These are phyloP conservation scores for Teratosphaeriaceae sp. DNA, from an alignment of 2,329 filamentous ascomycete species.

Conservation along the genomic window DNA sequence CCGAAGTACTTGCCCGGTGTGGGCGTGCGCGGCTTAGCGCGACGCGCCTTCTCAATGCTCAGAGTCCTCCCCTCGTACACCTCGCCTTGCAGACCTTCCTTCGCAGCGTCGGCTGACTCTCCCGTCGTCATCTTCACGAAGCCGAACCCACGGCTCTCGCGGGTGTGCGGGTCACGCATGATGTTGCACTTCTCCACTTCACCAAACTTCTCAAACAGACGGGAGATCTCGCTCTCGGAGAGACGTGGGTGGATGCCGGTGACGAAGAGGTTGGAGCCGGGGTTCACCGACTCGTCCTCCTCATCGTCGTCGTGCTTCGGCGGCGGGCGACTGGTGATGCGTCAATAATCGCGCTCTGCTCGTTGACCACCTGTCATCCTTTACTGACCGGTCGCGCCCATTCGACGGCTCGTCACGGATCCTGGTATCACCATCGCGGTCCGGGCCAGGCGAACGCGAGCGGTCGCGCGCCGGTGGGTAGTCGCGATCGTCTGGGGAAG, in stretches of 20 bases:
- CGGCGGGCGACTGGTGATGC: constrained; percentile 36
- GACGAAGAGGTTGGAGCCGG: constrained; percentile 96
- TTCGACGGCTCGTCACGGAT: constrained; percentile 60
- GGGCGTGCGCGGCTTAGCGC: constrained; percentile 87
- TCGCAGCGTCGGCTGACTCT: constrained; percentile 93
- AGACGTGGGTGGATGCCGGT: constrained; percentile 95
- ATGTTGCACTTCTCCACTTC: constrained; percentile 99
- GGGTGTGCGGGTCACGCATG: constrained; percentile 97
- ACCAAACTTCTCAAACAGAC: constrained; percentile 97
- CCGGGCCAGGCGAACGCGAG: constrained; percentile 56
- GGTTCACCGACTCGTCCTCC: constrained; percentile 75
- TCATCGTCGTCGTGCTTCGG: constrained; percentile 35
- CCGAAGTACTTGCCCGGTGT: constrained; percentile 99
- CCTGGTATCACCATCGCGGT: constrained; percentile 41
- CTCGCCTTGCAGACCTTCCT: constrained; percentile 92
- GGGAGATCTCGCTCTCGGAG: constrained; percentile 80
- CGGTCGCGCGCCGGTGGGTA: constrained; percentile 57
- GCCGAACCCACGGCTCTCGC: constrained; percentile 96
- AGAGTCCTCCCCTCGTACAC: constrained; percentile 90
- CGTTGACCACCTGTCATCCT: constrained; percentile 9
- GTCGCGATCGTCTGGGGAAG: constrained; percentile 47
- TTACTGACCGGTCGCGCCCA: constrained; percentile 43
- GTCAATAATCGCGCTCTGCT: constrained; percentile 10
- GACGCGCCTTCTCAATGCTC: constrained; percentile 98
- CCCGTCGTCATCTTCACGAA: constrained; percentile 99